These are phyloP conservation scores for Barbatosphaeria neglecta DNA, from an alignment of 495 filamentous ascomycete species.

Conservation along the genomic window DNA sequence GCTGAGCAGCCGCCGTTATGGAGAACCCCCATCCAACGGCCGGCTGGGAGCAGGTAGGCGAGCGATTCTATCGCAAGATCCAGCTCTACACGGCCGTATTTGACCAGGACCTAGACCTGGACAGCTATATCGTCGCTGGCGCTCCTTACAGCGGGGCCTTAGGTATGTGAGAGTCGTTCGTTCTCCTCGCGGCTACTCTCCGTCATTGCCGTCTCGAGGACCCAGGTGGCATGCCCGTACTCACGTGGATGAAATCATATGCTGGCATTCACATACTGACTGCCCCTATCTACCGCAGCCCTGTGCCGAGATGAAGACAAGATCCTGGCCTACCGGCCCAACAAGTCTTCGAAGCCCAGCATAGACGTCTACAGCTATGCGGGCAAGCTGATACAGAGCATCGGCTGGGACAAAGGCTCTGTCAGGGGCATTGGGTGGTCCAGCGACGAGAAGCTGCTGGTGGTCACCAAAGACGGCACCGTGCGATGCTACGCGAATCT, in stretches of 20 bases:
- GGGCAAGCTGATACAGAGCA: slow-evolving; percentile 60
- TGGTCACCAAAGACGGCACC: slow-evolving; percentile 79
- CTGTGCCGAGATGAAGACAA: slow-evolving; percentile 82
- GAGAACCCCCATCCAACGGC: slow-evolving; percentile 58
- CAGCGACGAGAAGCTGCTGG: slow-evolving; percentile 85
- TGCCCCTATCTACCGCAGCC: slow-evolving; percentile 37
- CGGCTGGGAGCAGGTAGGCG: slow-evolving; percentile 86
- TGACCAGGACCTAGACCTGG: slow-evolving; percentile 82
- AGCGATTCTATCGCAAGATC: slow-evolving; percentile 87
- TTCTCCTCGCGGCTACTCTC: no score
- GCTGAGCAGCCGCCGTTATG: slow-evolving; percentile 33
- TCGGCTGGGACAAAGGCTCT: slow-evolving; percentile 79
- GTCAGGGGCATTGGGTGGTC: slow-evolving; percentile 93
- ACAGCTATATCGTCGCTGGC: slow-evolving; percentile 84
- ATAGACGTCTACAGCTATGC: slow-evolving; percentile 93
- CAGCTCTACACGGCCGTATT: slow-evolving; percentile 88
- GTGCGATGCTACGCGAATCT: slow-evolving; percentile 87
- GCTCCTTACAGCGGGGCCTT: slow-evolving; percentile 92
- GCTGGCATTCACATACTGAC: background rate
- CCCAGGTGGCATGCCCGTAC: no score
- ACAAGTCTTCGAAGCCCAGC: slow-evolving; percentile 61
- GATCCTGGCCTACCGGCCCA: slow-evolving; percentile 61
- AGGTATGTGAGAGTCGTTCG: no score
- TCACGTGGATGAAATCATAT: no score
- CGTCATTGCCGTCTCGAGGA: no score